Percentiles rank a stretch among this genome's conserved stretches.
These are phyloP conservation scores for Kappamyces sp. DNA, from an alignment of 192 early-diverging fungal genomes.

Conservation along the genomic window DNA sequence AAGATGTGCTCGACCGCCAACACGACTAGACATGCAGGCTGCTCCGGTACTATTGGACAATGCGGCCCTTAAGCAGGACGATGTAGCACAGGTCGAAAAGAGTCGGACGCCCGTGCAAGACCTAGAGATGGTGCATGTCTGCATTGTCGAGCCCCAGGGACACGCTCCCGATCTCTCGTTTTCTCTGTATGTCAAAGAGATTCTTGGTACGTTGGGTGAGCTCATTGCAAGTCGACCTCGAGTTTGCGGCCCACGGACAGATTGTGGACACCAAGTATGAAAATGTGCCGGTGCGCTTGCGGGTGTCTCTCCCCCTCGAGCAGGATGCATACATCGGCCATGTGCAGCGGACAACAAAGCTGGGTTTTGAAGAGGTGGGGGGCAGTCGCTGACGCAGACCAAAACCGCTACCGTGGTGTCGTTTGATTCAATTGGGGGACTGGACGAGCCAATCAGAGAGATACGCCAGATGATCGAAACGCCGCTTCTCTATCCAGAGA, in stretches of 20 bases:
- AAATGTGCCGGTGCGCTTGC: constrained; percentile 43
- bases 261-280: constrained; percentile 52
- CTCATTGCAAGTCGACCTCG: constrained; percentile 44
- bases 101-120: constrained; percentile 20
- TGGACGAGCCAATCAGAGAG: constrained; percentile 60
- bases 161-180: constrained; percentile 46
- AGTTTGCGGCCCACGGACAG: constrained; percentile 46
- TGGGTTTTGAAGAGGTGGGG: constrained; percentile 1
- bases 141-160: constrained; percentile 24
- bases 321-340: background rate
- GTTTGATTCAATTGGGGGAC: constrained; percentile 75
- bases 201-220: constrained; percentile 43
- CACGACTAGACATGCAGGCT: constrained; percentile 45
- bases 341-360: constrained; percentile 11
- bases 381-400: background rate
- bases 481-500: constrained; percentile 63
- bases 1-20: constrained; percentile 11
- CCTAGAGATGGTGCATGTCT: constrained; percentile 38
- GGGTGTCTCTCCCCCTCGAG: constrained; percentile 26
- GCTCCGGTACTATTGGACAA: constrained; percentile 27
- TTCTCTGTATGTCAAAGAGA: constrained; percentile 52
- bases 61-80: constrained; percentile 43
- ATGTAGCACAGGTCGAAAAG: constrained; percentile 21
- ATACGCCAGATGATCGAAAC: constrained; percentile 83
- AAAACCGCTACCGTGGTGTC: background rate